Percentiles rank a stretch among this genome's conserved stretches.
Evolutionary conservation across 2,329 filamentous ascomycete species (phyloP).

Genomic region (Bipolaris cookei): DNA sequence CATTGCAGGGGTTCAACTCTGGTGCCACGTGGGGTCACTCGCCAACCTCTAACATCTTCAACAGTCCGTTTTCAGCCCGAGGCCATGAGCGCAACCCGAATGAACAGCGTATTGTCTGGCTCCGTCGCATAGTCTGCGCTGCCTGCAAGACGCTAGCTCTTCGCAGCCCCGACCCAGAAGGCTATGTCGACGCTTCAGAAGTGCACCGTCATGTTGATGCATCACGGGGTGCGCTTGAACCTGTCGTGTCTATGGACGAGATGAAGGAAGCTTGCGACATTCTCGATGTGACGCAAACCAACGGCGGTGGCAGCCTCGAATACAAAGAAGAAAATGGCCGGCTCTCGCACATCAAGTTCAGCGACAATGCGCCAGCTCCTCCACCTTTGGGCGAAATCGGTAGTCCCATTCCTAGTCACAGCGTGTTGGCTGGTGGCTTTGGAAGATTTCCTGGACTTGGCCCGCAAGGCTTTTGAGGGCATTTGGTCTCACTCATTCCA

Average conservation of each 20-base stretch:
- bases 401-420: constrained; percentile 54
- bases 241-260: constrained; percentile 66
- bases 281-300: constrained; percentile 76
- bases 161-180: constrained; percentile 57
- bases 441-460: constrained; percentile 46
- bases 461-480: constrained; percentile 38
- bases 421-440: constrained; percentile 46
- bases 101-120: constrained; percentile 41
- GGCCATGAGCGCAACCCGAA: constrained; percentile 35
- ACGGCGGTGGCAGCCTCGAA: constrained; percentile 89
- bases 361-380: constrained; percentile 38
- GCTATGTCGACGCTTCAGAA: constrained; percentile 72
- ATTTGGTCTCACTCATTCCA: background rate
- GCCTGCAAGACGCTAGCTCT: constrained; percentile 72
- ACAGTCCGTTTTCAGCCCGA: constrained; percentile 38
- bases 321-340: constrained; percentile 61
- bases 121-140: constrained; percentile 69
- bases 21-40: constrained; percentile 51
- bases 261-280: constrained; percentile 88
- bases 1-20: constrained; percentile 50
- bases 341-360: constrained; percentile 53
- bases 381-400: constrained; percentile 56
- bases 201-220: constrained; percentile 70
- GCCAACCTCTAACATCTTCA: constrained; percentile 44
- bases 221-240: constrained; percentile 65